These are phyloP conservation scores for Dillenia turbinata DNA, from an alignment of 164 flowering plant species.

Conservation along the genomic window DNA sequence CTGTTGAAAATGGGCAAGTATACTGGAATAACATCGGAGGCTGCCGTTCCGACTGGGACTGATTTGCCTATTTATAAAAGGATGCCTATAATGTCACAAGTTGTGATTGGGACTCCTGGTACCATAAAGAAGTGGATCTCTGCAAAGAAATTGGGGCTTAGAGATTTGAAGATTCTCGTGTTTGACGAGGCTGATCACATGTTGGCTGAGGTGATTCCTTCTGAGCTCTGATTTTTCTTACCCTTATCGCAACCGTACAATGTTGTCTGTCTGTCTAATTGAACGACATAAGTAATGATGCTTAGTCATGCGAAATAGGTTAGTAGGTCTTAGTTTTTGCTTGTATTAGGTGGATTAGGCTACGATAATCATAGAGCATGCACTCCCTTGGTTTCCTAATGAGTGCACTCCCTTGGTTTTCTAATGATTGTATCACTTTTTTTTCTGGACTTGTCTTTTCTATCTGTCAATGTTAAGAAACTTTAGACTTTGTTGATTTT, in stretches of 20 bases:
- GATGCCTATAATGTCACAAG: constrained; percentile 54
- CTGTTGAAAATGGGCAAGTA: constrained; percentile 79
- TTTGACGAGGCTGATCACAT: constrained; percentile 99
- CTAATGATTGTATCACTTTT: too few species aligned
- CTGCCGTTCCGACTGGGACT: constrained; percentile 56
- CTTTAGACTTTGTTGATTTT: too few species aligned
- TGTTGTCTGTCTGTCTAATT: too few species aligned
- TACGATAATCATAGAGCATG: too few species aligned
- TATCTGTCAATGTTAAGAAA: too few species aligned
- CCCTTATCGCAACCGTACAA: too few species aligned
- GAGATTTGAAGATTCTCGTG: constrained; percentile 71
- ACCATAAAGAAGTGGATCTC: constrained; percentile 69
- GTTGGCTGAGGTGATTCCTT: constrained; percentile 70
- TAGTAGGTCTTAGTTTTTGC: neutral
- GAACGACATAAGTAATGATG: too few species aligned
- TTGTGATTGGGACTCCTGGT: constrained; percentile 97
- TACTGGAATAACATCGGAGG: constrained; percentile 66
- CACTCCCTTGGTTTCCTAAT: too few species aligned
- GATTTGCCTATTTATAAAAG: constrained; percentile 34
- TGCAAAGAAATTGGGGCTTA: constrained; percentile 41
- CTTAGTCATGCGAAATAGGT: too few species aligned
- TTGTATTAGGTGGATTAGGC: neutral
- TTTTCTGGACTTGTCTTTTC: too few species aligned
- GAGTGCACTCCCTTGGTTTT: too few species aligned
- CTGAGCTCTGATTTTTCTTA: too few species aligned